phyloP scores from a whole-genome alignment of 768 basidiomycete genomes.

The Auricularia heimuer region DNA sequence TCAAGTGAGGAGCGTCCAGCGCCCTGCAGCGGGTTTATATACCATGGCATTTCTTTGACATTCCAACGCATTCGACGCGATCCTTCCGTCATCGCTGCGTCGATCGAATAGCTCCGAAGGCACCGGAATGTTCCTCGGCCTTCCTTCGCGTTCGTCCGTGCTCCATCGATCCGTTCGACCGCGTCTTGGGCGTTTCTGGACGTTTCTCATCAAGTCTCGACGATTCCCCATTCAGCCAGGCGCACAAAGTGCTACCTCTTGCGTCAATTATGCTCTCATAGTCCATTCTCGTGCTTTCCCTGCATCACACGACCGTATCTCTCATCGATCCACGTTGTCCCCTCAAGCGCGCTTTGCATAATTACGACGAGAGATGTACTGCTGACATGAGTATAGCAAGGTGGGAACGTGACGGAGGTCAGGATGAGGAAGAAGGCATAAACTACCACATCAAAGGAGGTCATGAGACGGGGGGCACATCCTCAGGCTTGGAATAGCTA shows the following conservation, averaged over 20 bases:
- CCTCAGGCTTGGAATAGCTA: too few species aligned
- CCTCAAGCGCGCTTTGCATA: constrained; percentile 1
- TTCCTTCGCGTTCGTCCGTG: neutral
- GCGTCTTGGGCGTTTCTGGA: neutral
- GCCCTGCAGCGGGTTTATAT: constrained; percentile 5
- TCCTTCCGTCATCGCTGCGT: neutral
- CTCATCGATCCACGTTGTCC: neutral
- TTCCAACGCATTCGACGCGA: constrained; percentile 1
- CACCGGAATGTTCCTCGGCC: neutral
- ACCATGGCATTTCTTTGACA: constrained; percentile 4
- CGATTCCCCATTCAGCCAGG: too few species aligned
- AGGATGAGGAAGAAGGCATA: neutral
- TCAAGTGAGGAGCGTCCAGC: constrained; percentile 1
- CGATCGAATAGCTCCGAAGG: neutral
- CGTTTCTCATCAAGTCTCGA: too few species aligned
- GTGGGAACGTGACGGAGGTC: neutral
- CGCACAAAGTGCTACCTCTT: neutral
- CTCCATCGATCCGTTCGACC: neutral
- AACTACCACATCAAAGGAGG: too few species aligned
- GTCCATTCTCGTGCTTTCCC: neutral
- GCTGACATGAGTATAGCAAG: neutral
- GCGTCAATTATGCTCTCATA: neutral
- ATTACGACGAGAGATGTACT: constrained; percentile 1
- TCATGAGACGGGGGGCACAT: too few species aligned
- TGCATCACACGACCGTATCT: neutral